These are phyloP conservation scores for Ceratocystis colombiana DNA, from an alignment of 2,329 filamentous ascomycete species.

Conservation along the genomic window DNA sequence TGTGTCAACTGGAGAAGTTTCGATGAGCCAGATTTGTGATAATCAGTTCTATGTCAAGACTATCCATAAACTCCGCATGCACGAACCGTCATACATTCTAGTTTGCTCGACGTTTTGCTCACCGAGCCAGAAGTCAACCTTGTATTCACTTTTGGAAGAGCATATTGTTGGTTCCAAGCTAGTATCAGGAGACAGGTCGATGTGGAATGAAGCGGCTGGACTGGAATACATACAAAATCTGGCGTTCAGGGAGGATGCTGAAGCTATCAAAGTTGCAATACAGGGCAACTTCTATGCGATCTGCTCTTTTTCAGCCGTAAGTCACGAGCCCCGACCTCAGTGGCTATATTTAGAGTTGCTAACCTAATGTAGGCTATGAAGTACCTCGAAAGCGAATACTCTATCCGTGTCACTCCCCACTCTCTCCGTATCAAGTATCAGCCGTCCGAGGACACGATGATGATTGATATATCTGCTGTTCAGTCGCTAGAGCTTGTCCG, in stretches of 20 bases:
- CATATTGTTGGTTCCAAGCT: slow-evolving; percentile 55
- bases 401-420: slow-evolving; percentile 60
- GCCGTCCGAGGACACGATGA: slow-evolving; percentile 84
- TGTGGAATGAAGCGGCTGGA: slow-evolving; percentile 72
- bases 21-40: slow-evolving; percentile 84
- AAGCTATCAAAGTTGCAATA: slow-evolving; percentile 68
- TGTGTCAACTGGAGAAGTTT: slow-evolving; percentile 69
- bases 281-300: slow-evolving; percentile 78
- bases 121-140: slow-evolving; percentile 58
- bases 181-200: slow-evolving; percentile 54
- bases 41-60: slow-evolving; percentile 86
- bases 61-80: slow-evolving; percentile 73
- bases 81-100: slow-evolving; percentile 68
- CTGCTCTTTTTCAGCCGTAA: slow-evolving; percentile 74
- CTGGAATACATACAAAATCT: slow-evolving; percentile 67
- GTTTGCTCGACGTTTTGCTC: slow-evolving; percentile 60
- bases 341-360: neutral
- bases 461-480: slow-evolving; percentile 85
- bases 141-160: slow-evolving; percentile 64
- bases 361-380: slow-evolving; percentile 55
- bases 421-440: slow-evolving; percentile 80
- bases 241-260: slow-evolving; percentile 70
- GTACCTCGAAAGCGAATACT: slow-evolving; percentile 63
- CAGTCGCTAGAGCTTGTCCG: slow-evolving; percentile 81
- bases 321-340: slow-evolving; percentile 28